Evolutionary conservation across 2,329 filamentous ascomycete genomes (phyloP).

Genomic region (Neospermospora avenae): DNA sequence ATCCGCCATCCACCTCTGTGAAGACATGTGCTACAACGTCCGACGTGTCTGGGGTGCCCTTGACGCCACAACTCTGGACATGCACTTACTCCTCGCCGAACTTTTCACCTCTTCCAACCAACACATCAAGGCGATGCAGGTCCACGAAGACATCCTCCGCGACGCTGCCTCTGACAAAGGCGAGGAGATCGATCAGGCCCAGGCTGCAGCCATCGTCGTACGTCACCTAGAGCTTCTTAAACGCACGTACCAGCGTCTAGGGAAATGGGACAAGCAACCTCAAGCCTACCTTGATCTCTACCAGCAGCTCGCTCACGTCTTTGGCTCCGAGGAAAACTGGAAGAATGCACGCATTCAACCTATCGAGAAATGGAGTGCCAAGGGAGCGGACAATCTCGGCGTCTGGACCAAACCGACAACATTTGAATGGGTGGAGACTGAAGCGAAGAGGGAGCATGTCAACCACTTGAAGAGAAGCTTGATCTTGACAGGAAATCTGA

Average conservation of each 20-base stretch:
- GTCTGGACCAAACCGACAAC: constrained; percentile 16
- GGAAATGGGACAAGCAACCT: constrained; percentile 36
- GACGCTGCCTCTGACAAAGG: constrained; percentile 29
- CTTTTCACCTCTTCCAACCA: constrained; percentile 22
- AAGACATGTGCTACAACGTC: constrained; percentile 29
- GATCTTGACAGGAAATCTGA: not conserved
- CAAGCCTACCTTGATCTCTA: constrained; percentile 20
- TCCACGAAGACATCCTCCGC: constrained; percentile 26
- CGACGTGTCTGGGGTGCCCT: constrained; percentile 28
- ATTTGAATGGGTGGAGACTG: constrained; percentile 17
- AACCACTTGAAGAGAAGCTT: constrained; percentile 16
- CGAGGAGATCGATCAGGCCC: constrained; percentile 22
- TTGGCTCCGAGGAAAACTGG: constrained; percentile 17
- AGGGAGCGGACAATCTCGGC: constrained; percentile 15
- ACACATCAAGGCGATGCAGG: constrained; percentile 20
- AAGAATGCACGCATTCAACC: constrained; percentile 13
- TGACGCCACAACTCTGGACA: constrained; percentile 25
- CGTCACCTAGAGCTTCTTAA: constrained; percentile 37
- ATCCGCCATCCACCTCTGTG: constrained; percentile 22
- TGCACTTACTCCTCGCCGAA: constrained; percentile 22
- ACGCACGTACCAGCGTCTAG: constrained; percentile 41
- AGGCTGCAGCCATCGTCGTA: constrained; percentile 31
- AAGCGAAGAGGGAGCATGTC: constrained; percentile 12
- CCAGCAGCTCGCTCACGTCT: constrained; percentile 16
- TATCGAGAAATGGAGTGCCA: constrained; percentile 21